These are phyloP conservation scores for Exophiala dermatitidis DNA, from an alignment of 2,329 filamentous ascomycete genomes.

Conservation along the genomic window DNA sequence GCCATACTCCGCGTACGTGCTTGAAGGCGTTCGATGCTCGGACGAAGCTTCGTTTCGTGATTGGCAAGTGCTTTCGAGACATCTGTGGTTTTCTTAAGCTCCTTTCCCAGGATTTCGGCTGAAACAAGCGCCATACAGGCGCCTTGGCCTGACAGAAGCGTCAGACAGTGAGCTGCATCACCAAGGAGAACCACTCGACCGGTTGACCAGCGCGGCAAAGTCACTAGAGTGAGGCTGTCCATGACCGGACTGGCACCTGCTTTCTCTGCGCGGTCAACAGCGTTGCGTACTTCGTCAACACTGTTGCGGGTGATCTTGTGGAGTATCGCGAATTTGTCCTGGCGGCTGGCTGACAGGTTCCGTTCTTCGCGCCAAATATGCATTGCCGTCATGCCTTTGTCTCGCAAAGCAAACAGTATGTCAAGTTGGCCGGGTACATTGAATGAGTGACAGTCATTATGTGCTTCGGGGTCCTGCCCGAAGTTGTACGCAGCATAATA, in stretches of 20 bases:
- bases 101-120: constrained; percentile 28
- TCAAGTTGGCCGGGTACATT: constrained; percentile 8
- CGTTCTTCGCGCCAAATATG: constrained; percentile 10
- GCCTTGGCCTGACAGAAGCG: constrained; percentile 47
- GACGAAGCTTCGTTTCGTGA: constrained; percentile 25
- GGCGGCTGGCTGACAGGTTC: neutral
- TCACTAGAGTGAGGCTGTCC: constrained; percentile 10
- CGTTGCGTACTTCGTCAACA: neutral
- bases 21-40: constrained; percentile 16
- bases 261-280: constrained; percentile 2
- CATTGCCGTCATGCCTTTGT: constrained; percentile 3
- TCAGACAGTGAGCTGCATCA: constrained; percentile 47
- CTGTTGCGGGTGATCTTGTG: constrained; percentile 1
- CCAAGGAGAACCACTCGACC: constrained; percentile 48
- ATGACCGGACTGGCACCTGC: neutral
- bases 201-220: constrained; percentile 34
- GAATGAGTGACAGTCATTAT: constrained; percentile 5
- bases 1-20: constrained; percentile 5
- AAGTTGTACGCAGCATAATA: constrained; percentile 12
- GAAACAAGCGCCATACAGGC: constrained; percentile 45
- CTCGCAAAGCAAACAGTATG: constrained; percentile 4
- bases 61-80: constrained; percentile 20
- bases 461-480: neutral
- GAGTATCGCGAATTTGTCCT: constrained; percentile 6
- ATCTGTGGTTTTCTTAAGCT: constrained; percentile 34